Evolutionary conservation across 441 rosid species (phyloP).

Genomic region (Gossypium aridum): DNA sequence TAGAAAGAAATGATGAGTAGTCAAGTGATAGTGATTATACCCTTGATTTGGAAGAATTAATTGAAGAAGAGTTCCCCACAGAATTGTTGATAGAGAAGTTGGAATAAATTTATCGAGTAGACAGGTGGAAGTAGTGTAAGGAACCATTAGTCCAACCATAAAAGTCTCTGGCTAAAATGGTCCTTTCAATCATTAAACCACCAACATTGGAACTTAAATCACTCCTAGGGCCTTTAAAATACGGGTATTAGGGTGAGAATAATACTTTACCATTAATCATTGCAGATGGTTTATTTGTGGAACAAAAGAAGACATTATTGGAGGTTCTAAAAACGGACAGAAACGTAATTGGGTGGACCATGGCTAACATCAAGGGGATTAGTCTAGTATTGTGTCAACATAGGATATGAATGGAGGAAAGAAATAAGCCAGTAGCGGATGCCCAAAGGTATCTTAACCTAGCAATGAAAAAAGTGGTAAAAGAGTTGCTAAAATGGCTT

Average conservation of each 20-base stretch:
- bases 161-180: background rate
- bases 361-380: background rate
- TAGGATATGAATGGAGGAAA: background rate
- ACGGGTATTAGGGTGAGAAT: background rate
- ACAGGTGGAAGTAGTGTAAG: background rate
- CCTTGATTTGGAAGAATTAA: background rate
- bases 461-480: background rate
- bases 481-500: background rate
- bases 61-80: background rate
- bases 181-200: background rate
- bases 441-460: background rate
- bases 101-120: background rate
- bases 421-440: background rate
- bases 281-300: background rate
- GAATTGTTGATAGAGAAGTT: too few species aligned
- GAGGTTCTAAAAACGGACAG: background rate
- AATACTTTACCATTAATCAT: background rate
- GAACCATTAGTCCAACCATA: background rate
- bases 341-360: too few species aligned
- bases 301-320: background rate
- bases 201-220: background rate
- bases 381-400: background rate
- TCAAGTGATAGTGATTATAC: background rate
- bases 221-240: background rate
- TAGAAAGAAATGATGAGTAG: background rate